Evolutionary conservation across 768 basidiomycete species (phyloP).

Genomic region (Clitopilus passeckerianus): DNA sequence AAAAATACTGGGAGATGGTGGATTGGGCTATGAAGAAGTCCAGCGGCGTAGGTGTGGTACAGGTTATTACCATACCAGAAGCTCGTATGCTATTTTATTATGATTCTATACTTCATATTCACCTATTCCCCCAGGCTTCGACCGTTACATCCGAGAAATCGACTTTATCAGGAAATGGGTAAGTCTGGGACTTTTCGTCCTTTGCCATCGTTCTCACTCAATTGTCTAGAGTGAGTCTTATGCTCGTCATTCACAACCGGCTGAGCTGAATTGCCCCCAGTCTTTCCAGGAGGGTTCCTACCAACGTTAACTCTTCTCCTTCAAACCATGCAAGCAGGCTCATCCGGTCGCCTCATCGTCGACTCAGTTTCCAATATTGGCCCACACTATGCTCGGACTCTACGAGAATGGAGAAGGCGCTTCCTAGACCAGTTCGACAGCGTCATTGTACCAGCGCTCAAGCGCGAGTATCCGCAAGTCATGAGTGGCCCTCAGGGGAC

Average conservation of each 20-base stretch:
- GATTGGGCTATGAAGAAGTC: conserved; percentile 62
- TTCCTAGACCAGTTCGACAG: conserved; percentile 56
- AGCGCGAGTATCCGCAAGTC: conserved; percentile 53
- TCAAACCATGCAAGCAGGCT: conserved; percentile 42
- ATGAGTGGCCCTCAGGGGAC: conserved; percentile 37
- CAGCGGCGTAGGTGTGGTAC: conserved; percentile 61
- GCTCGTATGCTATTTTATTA: conserved; percentile 32
- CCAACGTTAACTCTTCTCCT: conserved; percentile 60
- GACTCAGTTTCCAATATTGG: conserved; percentile 71
- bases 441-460: conserved; percentile 54
- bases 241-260: conserved; percentile 5
- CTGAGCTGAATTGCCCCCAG: background rate
- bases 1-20: conserved; percentile 57
- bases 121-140: conserved; percentile 34
- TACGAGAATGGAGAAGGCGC: conserved; percentile 68
- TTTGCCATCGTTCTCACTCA: no score
- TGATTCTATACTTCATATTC: background rate
- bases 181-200: conserved; percentile 13
- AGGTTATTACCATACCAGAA: conserved; percentile 76
- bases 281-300: conserved; percentile 66
- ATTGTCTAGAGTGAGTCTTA: background rate
- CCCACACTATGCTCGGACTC: conserved; percentile 73
- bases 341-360: conserved; percentile 50
- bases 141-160: conserved; percentile 49
- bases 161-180: conserved; percentile 83